phyloP scores from a whole-genome alignment of 495 filamentous ascomycete species.

The Chaetomidium leptoderma region DNA sequence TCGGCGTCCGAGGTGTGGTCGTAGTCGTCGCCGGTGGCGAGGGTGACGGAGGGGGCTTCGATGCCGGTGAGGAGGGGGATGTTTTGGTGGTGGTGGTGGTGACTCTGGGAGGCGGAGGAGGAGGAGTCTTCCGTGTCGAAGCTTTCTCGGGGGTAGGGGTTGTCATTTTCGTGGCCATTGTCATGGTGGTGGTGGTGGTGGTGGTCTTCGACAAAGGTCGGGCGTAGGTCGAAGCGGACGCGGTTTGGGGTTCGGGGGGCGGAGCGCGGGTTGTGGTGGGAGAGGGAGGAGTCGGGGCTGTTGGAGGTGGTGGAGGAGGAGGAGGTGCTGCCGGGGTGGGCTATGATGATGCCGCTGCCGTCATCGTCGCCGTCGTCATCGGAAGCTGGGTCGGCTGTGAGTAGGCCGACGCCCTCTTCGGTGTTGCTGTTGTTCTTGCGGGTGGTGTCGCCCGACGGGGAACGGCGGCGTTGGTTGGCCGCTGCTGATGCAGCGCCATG shows the following conservation, averaged over 20 bases:
- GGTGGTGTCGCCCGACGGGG: not conserved
- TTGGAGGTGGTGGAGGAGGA: conserved; percentile 18
- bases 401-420: conserved; percentile 46
- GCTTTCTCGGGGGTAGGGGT: conserved; percentile 41
- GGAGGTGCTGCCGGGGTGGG: conserved; percentile 31
- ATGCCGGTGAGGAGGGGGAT: conserved; percentile 79
- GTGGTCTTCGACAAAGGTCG: conserved; percentile 37
- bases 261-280: conserved; percentile 29
- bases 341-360: conserved; percentile 36
- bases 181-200: conserved; percentile 21
- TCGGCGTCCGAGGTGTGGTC: conserved; percentile 48
- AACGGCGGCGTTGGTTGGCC: conserved; percentile 9
- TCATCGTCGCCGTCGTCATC: conserved; percentile 27
- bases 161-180: conserved; percentile 29
- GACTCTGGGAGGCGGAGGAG: conserved; percentile 25
- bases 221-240: conserved; percentile 79
- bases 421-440: conserved; percentile 4
- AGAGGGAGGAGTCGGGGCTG: conserved; percentile 17
- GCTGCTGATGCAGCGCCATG: conserved; percentile 31
- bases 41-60: conserved; percentile 79
- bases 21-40: conserved; percentile 60
- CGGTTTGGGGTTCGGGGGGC: conserved; percentile 77
- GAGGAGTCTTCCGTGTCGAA: conserved; percentile 34
- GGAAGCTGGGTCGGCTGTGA: conserved; percentile 32
- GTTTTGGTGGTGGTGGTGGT: conserved; percentile 37